Percentiles rank a stretch among this genome's conserved stretches.
These are phyloP conservation scores for Lipomyces oligophaga DNA, from an alignment of 805 yeast genomes.

Conservation along the genomic window DNA sequence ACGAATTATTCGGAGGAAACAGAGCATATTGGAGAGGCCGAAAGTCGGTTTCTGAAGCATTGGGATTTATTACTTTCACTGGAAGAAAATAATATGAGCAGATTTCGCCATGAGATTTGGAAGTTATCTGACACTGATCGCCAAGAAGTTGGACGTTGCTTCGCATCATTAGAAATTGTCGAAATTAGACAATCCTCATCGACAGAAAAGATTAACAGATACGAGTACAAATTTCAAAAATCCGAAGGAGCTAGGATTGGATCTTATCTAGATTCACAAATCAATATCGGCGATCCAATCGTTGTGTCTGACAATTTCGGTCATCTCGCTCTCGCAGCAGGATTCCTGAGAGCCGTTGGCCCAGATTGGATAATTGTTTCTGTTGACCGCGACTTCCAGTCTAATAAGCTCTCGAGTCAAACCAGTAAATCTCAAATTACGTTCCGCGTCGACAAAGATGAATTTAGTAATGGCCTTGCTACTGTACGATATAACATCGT, in stretches of 20 bases:
- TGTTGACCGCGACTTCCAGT: conserved; percentile 50
- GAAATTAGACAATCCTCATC: background rate
- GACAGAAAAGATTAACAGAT: conserved; percentile 7
- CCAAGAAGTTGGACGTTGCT: conserved; percentile 56
- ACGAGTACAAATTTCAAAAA: conserved; percentile 8
- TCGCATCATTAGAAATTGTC: conserved; percentile 50
- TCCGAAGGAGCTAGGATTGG: no score
- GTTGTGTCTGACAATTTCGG: conserved; percentile 77
- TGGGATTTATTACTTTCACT: conserved; percentile 73
- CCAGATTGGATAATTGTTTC: conserved; percentile 46
- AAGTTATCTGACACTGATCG: conserved; percentile 54
- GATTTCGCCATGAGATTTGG: conserved; percentile 65
- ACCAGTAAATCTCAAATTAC: conserved; percentile 5
- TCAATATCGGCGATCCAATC: conserved; percentile 58
- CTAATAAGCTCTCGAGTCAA: background rate
- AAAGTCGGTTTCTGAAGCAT: conserved; percentile 56
- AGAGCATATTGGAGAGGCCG: conserved; percentile 46
- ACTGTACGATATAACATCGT: conserved; percentile 72
- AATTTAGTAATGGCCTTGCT: conserved; percentile 67
- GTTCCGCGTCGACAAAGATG: conserved; percentile 78
- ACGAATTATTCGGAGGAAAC: conserved; percentile 48
- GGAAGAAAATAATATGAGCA: conserved; percentile 61
- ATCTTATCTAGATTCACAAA: conserved; percentile 44
- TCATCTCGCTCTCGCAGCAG: conserved; percentile 68
- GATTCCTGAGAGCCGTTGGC: conserved; percentile 48